These are phyloP conservation scores for Curvularia spicifera DNA, from an alignment of 2,329 filamentous ascomycete genomes.

Conservation along the genomic window DNA sequence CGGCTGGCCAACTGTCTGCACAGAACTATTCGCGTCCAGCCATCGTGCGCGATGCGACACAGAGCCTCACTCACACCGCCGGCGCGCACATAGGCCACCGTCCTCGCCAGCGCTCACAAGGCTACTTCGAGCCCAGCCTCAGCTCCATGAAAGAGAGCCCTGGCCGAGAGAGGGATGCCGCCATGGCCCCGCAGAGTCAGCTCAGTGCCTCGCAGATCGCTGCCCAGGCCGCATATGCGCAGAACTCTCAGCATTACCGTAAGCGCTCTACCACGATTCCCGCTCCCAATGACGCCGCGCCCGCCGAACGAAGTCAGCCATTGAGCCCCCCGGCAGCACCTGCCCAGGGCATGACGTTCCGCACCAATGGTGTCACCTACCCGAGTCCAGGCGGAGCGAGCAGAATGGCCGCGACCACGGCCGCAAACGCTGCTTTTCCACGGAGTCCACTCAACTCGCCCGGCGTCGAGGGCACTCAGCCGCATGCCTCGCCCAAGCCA, in stretches of 20 bases:
- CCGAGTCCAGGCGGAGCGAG: conserved; percentile 67
- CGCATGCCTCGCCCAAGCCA: conserved; percentile 45
- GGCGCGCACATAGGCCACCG: conserved; percentile 57
- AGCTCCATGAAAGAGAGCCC: conserved; percentile 64
- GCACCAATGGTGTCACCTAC: conserved; percentile 55
- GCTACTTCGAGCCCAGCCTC: conserved; percentile 76
- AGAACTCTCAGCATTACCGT: conserved; percentile 61
- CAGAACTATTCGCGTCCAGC: conserved; percentile 50
- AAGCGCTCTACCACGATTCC: conserved; percentile 79
- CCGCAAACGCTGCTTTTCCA: conserved; percentile 76
- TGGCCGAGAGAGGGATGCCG: conserved; percentile 49
- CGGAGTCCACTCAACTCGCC: conserved; percentile 61
- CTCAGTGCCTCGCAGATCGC: conserved; percentile 77
- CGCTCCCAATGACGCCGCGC: conserved; percentile 53
- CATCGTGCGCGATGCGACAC: conserved; percentile 48
- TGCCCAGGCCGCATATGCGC: conserved; percentile 77
- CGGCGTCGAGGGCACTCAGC: conserved; percentile 36
- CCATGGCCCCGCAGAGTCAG: conserved; percentile 51
- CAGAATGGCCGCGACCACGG: conserved; percentile 71
- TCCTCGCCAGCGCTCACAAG: conserved; percentile 74
- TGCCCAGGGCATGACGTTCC: conserved; percentile 47
- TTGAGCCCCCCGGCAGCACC: conserved; percentile 64
- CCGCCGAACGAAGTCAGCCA: conserved; percentile 50
- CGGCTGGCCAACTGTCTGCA: conserved; percentile 18
- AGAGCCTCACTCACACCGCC: conserved; percentile 36